Conservation (phyloP, 352 stramenopile species). For the Phytophthora hybrid region DNA sequence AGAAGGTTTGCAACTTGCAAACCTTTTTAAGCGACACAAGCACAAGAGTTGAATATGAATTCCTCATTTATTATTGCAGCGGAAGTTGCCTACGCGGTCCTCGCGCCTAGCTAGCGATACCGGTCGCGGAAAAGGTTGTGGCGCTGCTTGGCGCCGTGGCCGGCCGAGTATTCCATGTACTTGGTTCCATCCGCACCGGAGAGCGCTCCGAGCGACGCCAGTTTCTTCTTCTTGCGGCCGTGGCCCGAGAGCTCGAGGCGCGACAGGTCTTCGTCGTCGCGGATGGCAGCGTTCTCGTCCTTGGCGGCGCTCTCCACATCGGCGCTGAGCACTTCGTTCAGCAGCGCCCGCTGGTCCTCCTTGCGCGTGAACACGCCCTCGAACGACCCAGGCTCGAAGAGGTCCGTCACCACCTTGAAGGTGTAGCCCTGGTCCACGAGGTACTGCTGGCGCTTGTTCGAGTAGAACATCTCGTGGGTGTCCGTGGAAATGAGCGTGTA, state of each 20-base stretch:
- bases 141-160: slow-evolving; percentile 83
- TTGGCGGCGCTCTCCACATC: slow-evolving; percentile 84
- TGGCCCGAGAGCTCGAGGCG: slow-evolving; percentile 67
- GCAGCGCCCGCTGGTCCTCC: slow-evolving; percentile 75
- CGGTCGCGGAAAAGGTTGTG: slow-evolving; percentile 89
- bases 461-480: slow-evolving; percentile 99
- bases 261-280: slow-evolving; percentile 84
- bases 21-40: too few species aligned
- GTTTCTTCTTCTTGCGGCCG: slow-evolving; percentile 83
- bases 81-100: neutral
- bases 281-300: slow-evolving; percentile 86
- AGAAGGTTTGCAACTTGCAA: too few species aligned
- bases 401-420: slow-evolving; percentile 99
- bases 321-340: slow-evolving; percentile 84
- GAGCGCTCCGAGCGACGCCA: slow-evolving; percentile 74
- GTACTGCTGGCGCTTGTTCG: slow-evolving; percentile 99
- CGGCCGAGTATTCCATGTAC: slow-evolving; percentile 90
- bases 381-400: slow-evolving; percentile 87
- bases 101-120: slow-evolving; percentile 56
- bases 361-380: slow-evolving; percentile 85
- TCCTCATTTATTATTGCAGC: slow-evolving; percentile 8
- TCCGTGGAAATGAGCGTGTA: slow-evolving; percentile 99
- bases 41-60: neutral
- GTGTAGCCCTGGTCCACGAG: slow-evolving; percentile 99
- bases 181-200: slow-evolving; percentile 82